Conservation (phyloP, 257 asterid genomes). For the Przewalskia tangutica region DNA sequence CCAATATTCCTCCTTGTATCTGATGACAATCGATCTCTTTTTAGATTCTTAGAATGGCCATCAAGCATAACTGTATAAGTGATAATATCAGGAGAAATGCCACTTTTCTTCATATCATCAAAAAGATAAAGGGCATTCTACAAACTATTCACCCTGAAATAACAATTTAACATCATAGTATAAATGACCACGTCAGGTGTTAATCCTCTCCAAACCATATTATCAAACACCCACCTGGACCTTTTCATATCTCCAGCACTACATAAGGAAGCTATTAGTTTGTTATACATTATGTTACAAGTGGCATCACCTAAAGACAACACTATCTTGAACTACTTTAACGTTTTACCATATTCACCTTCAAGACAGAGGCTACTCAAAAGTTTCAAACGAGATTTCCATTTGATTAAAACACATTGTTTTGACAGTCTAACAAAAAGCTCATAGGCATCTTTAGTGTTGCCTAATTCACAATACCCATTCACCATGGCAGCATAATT, state of each 20-base stretch:
- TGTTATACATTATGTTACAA: constrained; percentile 33
- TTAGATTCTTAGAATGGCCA: too few species aligned
- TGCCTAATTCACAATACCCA: too few species aligned
- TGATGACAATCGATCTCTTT: too few species aligned
- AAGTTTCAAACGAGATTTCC: constrained; percentile 44
- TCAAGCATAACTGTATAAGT: too few species aligned
- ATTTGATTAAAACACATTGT: constrained; percentile 27
- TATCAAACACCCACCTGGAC: constrained; percentile 49
- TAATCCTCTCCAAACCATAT: constrained; percentile 37
- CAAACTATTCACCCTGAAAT: constrained; percentile 45
- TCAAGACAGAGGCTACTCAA: constrained; percentile 45
- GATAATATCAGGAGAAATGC: too few species aligned
- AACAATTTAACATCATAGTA: constrained; percentile 71
- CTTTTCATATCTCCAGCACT: constrained; percentile 57
- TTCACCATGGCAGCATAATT: too few species aligned
- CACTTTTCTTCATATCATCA: constrained; percentile 48
- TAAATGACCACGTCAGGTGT: constrained; percentile 53
- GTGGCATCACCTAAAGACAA: constrained; percentile 35
- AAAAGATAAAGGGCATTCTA: constrained; percentile 50
- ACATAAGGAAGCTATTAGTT: too few species aligned
- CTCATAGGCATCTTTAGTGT: too few species aligned
- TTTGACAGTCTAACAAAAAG: too few species aligned
- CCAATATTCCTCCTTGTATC: too few species aligned
- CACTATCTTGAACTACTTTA: constrained; percentile 23
- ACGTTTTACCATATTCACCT: constrained; percentile 40